These are phyloP conservation scores for Rhizopogon vesiculosus DNA, from an alignment of 768 basidiomycete species.

Conservation along the genomic window DNA sequence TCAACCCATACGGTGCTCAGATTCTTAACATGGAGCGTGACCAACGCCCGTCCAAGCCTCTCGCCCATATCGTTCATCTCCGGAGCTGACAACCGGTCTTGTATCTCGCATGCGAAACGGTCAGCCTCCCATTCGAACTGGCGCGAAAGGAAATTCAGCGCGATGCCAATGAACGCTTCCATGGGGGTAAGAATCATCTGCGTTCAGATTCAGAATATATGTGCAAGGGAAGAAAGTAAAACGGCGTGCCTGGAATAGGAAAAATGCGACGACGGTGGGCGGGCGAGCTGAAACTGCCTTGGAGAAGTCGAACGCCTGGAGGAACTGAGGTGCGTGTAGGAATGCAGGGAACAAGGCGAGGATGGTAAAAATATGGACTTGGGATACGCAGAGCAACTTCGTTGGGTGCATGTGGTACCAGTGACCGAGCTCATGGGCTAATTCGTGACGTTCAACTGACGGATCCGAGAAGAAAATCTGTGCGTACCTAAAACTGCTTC, in stretches of 20 bases:
- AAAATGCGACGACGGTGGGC: constrained; percentile 81
- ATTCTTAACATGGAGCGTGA: constrained; percentile 88
- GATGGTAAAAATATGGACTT: constrained; percentile 84
- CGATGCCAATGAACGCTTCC: constrained; percentile 66
- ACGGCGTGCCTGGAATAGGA: constrained; percentile 67
- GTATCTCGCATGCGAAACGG: constrained; percentile 73
- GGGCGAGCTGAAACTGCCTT: constrained; percentile 56
- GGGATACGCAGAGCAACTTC: constrained; percentile 82
- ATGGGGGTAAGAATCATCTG: constrained; percentile 80
- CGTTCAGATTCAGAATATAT: not conserved
- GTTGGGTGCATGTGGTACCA: constrained; percentile 92
- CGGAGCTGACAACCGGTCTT: constrained; percentile 36
- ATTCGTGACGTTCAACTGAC: not conserved
- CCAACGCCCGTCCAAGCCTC: constrained; percentile 75
- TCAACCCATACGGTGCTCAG: constrained; percentile 92
- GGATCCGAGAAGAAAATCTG: not conserved
- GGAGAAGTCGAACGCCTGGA: constrained; percentile 80
- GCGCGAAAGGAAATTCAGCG: constrained; percentile 78
- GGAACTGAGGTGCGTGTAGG: constrained; percentile 72
- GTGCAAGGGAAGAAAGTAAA: not conserved
- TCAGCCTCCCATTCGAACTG: constrained; percentile 94
- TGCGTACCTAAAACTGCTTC: constrained; percentile 82
- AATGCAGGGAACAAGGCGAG: constrained; percentile 89
- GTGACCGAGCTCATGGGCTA: constrained; percentile 94
- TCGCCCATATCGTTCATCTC: constrained; percentile 85